These are phyloP conservation scores for Angophora floribunda DNA, from an alignment of 345 rosid species.

Conservation along the genomic window DNA sequence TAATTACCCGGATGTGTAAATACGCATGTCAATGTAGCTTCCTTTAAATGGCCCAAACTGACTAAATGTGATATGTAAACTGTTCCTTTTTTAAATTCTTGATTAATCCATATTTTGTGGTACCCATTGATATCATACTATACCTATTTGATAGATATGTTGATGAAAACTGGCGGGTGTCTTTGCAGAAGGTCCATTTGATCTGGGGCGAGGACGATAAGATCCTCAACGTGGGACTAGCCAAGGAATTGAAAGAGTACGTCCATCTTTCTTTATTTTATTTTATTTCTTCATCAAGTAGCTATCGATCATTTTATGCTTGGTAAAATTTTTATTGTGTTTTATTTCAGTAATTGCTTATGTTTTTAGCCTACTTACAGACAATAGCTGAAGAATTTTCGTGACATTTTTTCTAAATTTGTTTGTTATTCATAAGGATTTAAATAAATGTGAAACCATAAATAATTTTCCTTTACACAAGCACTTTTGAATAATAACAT, in stretches of 20 bases:
- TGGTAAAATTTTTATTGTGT: neutral
- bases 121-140: neutral
- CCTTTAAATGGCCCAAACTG: neutral
- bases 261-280: neutral
- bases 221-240: conserved; percentile 3
- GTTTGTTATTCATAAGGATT: neutral
- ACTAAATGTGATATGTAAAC: neutral
- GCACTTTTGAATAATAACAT: neutral
- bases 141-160: neutral
- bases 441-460: neutral
- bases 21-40: neutral
- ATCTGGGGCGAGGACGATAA: conserved; percentile 16
- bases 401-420: neutral
- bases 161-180: neutral
- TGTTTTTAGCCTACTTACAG: neutral
- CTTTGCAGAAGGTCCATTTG: conserved; percentile 15
- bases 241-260: neutral
- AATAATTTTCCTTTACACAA: neutral
- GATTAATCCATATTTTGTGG: neutral
- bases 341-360: neutral
- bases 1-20: neutral
- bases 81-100: neutral
- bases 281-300: neutral
- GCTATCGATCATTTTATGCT: neutral
- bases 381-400: neutral